Evolutionary conservation across 345 rosid species (phyloP).

Genomic region (Geranium brycei): DNA sequence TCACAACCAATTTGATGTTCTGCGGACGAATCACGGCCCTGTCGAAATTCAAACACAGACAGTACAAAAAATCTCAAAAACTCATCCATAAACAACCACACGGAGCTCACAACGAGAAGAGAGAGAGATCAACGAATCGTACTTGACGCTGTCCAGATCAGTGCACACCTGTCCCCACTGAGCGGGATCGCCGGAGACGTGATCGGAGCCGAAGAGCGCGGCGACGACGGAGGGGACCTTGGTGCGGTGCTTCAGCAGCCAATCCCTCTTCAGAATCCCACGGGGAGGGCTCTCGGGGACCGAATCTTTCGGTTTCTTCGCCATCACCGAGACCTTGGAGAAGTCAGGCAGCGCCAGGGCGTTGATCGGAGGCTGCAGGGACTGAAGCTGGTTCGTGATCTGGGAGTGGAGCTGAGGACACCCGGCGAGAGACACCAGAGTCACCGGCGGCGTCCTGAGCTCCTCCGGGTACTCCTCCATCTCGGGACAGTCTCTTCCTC

Average conservation of each 20-base stretch:
- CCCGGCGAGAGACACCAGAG: conserved; percentile 68
- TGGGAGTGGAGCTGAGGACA: conserved; percentile 45
- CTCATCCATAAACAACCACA: neutral
- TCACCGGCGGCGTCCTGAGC: conserved; percentile 72
- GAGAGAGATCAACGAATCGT: conserved; percentile 4
- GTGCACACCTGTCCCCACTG: conserved; percentile 93
- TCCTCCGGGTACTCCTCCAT: conserved; percentile 97
- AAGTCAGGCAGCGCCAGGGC: conserved; percentile 75
- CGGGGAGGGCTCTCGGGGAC: conserved; percentile 15
- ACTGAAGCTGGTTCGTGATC: conserved; percentile 50
- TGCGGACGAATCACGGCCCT: conserved; percentile 53
- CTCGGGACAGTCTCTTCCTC: neutral
- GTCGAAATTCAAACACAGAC: conserved; percentile 1
- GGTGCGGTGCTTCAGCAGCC: conserved; percentile 84
- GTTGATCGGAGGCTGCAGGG: conserved; percentile 85
- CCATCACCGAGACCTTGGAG: conserved; percentile 42
- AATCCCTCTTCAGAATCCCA: conserved; percentile 64
- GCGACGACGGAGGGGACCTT: conserved; percentile 65
- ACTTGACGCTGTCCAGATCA: conserved; percentile 71
- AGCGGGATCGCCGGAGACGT: conserved; percentile 74
- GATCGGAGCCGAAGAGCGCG: conserved; percentile 47
- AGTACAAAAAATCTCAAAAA: neutral
- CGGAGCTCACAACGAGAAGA: neutral
- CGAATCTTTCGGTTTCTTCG: conserved; percentile 15
- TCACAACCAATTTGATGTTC: conserved; percentile 57